Base-by-base conservation (phyloP, 2,329 filamentous ascomycete species). In the Pyricularia sp. region DNA sequence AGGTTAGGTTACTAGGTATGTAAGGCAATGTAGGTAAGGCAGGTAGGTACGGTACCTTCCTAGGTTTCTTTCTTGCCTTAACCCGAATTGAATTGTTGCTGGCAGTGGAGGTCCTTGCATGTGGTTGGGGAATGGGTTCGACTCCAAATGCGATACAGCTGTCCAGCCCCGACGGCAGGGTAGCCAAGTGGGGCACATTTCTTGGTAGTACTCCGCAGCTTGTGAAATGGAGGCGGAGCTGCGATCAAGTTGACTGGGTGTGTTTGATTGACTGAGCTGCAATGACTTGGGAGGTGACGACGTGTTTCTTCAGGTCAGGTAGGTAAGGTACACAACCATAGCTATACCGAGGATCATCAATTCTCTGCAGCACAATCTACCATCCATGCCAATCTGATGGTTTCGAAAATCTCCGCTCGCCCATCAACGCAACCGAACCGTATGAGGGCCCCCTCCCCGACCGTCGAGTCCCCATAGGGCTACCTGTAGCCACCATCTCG, bases 401-500 rank as follows among this genome's bases (percentile, higher is more conserved):
- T n/a, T 26, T 17, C 25, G 4, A 26, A 61, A 61, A 23, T 23
- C 58, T 26, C 25, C 58, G 23, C 23, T 61, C 26, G 23, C 58
- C 58, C n/a, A 12, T 25, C n/a, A 25, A 36, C 58, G 58, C 58
- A 61, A 61, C 58, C 23, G 58, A 26, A 61, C n/a, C 58, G 58
- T n/a, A 61, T 61, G 58, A 26, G 26, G 25, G 58, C 23, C 58
- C 58, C 42, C 42, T 50, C 42, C 20, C 42, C 17, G 20, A 50
- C 17, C 42, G 42, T 50, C 42, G 17, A 50, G 42, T 50, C 42
- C 42, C 42, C 42, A 50, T 61, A 17, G 58, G 58, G 58, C 58
- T 61, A 65, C 65, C 65, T 66, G 67, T 74, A 75, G 75, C 77
- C 77, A 76, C 76, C 75, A 76, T 74, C 77, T 73, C 73, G 17